Evolutionary conservation across 768 basidiomycete species (phyloP).

Genomic region (Dictyophora rubrovolvata): DNA sequence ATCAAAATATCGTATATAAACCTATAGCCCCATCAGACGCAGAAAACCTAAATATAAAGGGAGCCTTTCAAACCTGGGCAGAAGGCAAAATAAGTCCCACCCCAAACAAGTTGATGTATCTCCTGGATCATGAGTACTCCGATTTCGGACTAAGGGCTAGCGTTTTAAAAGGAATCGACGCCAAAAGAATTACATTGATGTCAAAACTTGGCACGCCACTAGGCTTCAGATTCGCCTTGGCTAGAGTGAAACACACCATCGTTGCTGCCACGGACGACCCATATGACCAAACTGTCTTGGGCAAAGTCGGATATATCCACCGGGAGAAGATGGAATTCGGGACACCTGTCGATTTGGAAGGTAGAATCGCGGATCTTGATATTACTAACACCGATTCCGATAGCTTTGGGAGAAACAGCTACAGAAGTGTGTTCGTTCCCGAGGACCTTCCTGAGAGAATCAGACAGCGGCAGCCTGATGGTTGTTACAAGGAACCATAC

Average conservation of each 20-base stretch:
- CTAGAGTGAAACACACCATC: not conserved
- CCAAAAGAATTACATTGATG: slow-evolving; percentile 3
- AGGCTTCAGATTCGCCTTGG: slow-evolving; percentile 6
- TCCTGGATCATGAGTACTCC: slow-evolving; percentile 11
- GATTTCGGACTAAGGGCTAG: not conserved
- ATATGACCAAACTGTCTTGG: not conserved
- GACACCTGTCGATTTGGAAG: slow-evolving; percentile 1
- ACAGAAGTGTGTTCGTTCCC: not conserved
- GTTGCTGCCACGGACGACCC: not conserved
- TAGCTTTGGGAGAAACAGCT: not conserved
- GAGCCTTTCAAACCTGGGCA: too few species aligned
- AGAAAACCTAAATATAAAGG: too few species aligned
- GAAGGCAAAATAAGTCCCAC: not conserved
- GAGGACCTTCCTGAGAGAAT: not conserved
- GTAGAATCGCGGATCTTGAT: not conserved
- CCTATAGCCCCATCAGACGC: too few species aligned
- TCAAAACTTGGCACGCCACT: not conserved
- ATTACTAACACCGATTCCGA: not conserved
- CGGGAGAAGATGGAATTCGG: not conserved
- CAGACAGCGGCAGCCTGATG: not conserved
- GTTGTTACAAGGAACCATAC: slow-evolving; percentile 11
- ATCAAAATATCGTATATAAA: not conserved
- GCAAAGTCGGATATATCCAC: not conserved
- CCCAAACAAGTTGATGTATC: slow-evolving; percentile 8
- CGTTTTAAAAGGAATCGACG: slow-evolving; percentile 10